phyloP scores from a whole-genome alignment of 139 green algal genomes.

The Zygnema circumcarinatum region DNA sequence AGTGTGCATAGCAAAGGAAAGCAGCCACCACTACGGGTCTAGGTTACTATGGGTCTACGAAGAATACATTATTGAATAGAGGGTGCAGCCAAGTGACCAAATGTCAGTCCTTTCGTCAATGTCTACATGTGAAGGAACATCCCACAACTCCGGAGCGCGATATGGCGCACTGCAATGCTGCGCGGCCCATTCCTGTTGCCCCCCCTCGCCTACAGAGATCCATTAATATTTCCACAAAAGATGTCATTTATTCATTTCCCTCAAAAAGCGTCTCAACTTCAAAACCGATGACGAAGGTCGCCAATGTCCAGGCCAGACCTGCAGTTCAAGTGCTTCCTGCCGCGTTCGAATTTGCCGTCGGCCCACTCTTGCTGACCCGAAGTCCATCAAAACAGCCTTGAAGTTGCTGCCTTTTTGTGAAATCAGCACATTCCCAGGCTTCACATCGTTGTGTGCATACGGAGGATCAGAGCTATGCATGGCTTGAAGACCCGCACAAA shows the following conservation, averaged over 20 bases:
- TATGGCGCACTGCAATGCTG: constrained; percentile 84
- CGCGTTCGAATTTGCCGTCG: constrained; percentile 66
- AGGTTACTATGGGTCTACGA: no score
- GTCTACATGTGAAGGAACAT: constrained; percentile 72
- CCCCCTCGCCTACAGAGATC: no score
- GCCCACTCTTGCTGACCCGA: constrained; percentile 74
- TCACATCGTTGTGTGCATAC: constrained; percentile 84
- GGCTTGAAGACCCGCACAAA: constrained; percentile 69
- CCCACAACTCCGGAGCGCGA: constrained; percentile 90
- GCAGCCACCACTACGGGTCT: no score
- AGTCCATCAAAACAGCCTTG: constrained; percentile 80
- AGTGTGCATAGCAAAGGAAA: no score
- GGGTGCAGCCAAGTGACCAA: constrained; percentile 84
- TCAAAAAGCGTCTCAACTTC: no score
- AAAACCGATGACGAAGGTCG: no score
- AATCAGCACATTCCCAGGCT: constrained; percentile 82
- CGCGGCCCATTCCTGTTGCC: constrained; percentile 67
- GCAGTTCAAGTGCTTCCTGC: constrained; percentile 72
- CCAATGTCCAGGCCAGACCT: no score
- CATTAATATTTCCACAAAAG: no score
- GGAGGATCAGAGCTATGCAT: constrained; percentile 72
- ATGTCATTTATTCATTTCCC: no score
- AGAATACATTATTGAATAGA: constrained; percentile 70
- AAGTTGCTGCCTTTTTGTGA: not conserved
- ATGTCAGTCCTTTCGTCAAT: constrained; percentile 84